Percentiles rank a stretch among this genome's conserved stretches.
Evolutionary conservation across 2,329 filamentous ascomycete genomes (phyloP).

Genomic region (Venturia carpophila): DNA sequence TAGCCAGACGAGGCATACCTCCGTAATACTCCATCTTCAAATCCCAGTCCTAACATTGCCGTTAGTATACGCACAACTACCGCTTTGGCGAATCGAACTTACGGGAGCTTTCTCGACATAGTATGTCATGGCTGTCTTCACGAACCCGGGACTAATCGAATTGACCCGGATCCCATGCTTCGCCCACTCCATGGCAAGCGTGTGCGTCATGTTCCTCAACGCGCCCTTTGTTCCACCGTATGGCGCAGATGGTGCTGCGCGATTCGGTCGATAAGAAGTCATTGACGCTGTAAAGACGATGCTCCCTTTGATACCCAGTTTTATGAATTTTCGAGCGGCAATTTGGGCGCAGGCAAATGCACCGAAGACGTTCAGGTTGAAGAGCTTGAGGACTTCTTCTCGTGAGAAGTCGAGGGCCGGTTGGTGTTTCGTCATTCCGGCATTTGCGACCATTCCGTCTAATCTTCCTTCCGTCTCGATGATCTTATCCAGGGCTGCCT

Average conservation of each 20-base stretch:
- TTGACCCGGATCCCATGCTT: constrained; percentile 47
- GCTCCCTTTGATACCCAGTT: constrained; percentile 20
- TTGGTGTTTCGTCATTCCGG: constrained; percentile 50
- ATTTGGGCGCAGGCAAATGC: constrained; percentile 18
- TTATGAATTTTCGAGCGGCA: constrained; percentile 20
- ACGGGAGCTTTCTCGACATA: constrained; percentile 9
- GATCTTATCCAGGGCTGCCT: constrained; percentile 36
- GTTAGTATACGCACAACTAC: background rate
- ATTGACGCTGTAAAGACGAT: constrained; percentile 19
- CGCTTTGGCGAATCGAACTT: background rate
- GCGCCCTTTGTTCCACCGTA: constrained; percentile 17
- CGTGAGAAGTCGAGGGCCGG: constrained; percentile 27
- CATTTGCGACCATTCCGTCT: constrained; percentile 58
- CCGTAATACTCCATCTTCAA: constrained; percentile 47
- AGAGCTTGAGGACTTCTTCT: constrained; percentile 26
- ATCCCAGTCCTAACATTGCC: background rate
- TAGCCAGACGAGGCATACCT: constrained; percentile 44
- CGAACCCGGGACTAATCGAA: constrained; percentile 15
- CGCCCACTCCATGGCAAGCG: constrained; percentile 68
- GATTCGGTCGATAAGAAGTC: constrained; percentile 21
- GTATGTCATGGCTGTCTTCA: constrained; percentile 16
- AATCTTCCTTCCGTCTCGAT: constrained; percentile 35
- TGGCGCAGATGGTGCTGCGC: constrained; percentile 25
- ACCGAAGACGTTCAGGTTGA: constrained; percentile 24
- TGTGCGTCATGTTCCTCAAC: constrained; percentile 70